Conservation (phyloP, 1,139 yeast genomes). For the Saccharomyces hybrid region DNA sequence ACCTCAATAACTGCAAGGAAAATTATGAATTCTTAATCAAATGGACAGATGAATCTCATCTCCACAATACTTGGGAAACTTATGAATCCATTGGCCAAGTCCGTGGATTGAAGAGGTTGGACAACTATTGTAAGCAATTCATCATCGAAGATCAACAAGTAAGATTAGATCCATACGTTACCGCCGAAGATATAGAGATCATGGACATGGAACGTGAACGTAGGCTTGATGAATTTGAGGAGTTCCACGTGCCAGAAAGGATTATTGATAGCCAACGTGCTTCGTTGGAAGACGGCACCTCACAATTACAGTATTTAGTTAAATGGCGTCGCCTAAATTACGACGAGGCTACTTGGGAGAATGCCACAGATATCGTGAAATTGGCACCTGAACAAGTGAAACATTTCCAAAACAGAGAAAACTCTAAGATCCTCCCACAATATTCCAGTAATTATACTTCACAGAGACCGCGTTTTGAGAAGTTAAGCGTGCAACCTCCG, state of each 20-base stretch:
- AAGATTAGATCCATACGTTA: constrained; percentile 69
- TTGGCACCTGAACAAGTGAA: constrained; percentile 81
- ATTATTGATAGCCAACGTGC: constrained; percentile 82
- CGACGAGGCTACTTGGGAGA: constrained; percentile 97
- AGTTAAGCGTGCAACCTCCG: constrained; percentile 76
- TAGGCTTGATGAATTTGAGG: constrained; percentile 73
- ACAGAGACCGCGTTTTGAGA: constrained; percentile 83
- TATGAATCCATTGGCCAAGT: constrained; percentile 43
- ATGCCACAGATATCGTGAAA: constrained; percentile 77
- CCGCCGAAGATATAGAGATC: constrained; percentile 84
- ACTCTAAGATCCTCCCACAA: constrained; percentile 79
- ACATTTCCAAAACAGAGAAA: constrained; percentile 71
- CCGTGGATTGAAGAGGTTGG: constrained; percentile 79
- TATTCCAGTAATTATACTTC: constrained; percentile 70
- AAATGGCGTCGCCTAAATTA: constrained; percentile 93
- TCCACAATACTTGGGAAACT: constrained; percentile 92
- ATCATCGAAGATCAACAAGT: constrained; percentile 68
- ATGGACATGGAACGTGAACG: constrained; percentile 89
- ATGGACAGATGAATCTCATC: constrained; percentile 84
- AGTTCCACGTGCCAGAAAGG: constrained; percentile 81
- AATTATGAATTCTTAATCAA: constrained; percentile 65
- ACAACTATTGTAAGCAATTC: constrained; percentile 73
- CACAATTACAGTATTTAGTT: constrained; percentile 70
- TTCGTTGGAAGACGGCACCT: constrained; percentile 51
- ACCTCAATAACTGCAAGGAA: constrained; percentile 45